Percentiles rank a stretch among this genome's conserved stretches.
Conservation (phyloP, 495 filamentous ascomycete species). For the Penicillium argentinense region DNA sequence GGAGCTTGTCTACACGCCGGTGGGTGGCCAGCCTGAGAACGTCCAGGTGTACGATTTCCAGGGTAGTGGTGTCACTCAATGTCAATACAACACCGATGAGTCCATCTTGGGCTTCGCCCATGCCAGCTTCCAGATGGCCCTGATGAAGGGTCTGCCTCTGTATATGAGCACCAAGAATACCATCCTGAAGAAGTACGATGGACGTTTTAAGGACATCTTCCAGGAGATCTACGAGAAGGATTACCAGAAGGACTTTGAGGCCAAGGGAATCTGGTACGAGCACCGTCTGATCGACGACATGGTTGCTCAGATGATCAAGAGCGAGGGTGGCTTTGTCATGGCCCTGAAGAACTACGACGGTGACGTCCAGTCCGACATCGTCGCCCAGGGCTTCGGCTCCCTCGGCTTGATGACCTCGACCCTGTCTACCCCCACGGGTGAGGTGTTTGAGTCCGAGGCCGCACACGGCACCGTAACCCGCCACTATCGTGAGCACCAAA, state of each 20-base stretch:
- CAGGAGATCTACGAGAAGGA: conserved; percentile 88
- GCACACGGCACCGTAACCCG: conserved; percentile 98
- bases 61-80: conserved; percentile 84
- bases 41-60: conserved; percentile 91
- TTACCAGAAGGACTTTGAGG: conserved; percentile 87
- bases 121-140: conserved; percentile 89
- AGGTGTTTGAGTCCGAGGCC: conserved; percentile 95
- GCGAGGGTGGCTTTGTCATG: conserved; percentile 90
- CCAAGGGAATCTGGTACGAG: conserved; percentile 96
- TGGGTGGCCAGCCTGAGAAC: conserved; percentile 77
- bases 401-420: conserved; percentile 98
- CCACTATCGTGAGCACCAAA: conserved; percentile 98
- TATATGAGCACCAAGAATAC: conserved; percentile 99
- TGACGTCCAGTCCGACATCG: conserved; percentile 97
- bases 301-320: conserved; percentile 99
- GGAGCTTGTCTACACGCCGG: conserved; percentile 89
- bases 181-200: conserved; percentile 98
- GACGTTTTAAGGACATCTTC: conserved; percentile 98
- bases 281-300: conserved; percentile 99
- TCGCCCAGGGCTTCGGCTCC: conserved; percentile 97
- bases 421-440: conserved; percentile 90
- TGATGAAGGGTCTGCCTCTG: conserved; percentile 80
- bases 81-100: conserved; percentile 97
- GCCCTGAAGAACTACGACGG: conserved; percentile 99
- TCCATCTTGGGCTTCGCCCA: conserved; percentile 94